Percentiles rank a stretch among this genome's conserved stretches.
Evolutionary conservation across 148 eudicot genomes (phyloP).

Genomic region (Camellia granthamiana): DNA sequence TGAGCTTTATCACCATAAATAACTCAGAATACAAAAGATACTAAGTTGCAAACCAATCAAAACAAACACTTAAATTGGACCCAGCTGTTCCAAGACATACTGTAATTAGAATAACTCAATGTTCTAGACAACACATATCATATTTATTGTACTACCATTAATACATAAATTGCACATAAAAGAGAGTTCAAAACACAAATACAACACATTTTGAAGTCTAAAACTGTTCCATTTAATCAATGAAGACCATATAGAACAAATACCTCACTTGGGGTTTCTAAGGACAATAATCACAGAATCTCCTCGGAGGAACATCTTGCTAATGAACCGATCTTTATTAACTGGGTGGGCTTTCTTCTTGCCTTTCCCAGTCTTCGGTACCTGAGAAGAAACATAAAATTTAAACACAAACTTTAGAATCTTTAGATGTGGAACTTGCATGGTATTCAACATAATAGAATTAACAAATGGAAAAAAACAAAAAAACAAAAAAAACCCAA

Average conservation of each 20-base stretch:
- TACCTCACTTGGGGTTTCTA: slow-evolving; percentile 77
- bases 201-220: not conserved
- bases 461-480: not conserved
- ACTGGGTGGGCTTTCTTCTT: slow-evolving; percentile 92
- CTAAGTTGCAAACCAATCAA: not conserved
- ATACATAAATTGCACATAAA: not conserved
- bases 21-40: too few species aligned
- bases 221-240: slow-evolving; percentile 2
- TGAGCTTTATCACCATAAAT: not conserved
- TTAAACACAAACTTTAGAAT: not conserved
- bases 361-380: slow-evolving; percentile 93
- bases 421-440: not conserved
- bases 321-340: slow-evolving; percentile 86
- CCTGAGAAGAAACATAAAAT: slow-evolving; percentile 32
- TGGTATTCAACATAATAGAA: not conserved
- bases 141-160: not conserved
- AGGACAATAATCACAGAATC: slow-evolving; percentile 93
- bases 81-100: not conserved
- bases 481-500: not conserved
- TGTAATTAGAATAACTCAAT: not conserved
- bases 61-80: not conserved
- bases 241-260: not conserved
- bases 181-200: not conserved
- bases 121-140: not conserved
- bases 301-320: slow-evolving; percentile 96